Percentiles rank a stretch among this genome's conserved stretches.
Conservation (phyloP, 164 flowering plant genomes). For the Berberis vulgaris region DNA sequence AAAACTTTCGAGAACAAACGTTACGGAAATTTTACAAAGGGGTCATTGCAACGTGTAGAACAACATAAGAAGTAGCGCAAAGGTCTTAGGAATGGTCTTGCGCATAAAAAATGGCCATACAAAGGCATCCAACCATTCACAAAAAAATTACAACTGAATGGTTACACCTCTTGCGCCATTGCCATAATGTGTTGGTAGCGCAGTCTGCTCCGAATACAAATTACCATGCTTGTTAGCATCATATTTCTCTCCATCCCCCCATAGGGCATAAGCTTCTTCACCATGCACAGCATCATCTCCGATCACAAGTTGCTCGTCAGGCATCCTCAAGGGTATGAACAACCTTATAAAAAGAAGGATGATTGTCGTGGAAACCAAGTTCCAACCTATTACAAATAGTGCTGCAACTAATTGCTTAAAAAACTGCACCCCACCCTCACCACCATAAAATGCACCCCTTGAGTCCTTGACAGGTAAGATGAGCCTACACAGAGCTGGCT, state of each 20-base stretch:
- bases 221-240: constrained; percentile 37
- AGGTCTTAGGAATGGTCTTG: no score
- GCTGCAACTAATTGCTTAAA: constrained; percentile 49
- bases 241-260: constrained; percentile 57
- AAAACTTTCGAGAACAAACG: no score
- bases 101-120: no score
- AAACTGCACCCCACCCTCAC: constrained; percentile 30
- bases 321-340: constrained; percentile 38
- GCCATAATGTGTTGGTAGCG: constrained; percentile 13
- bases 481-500: constrained; percentile 40
- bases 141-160: constrained; percentile 19
- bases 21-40: no score
- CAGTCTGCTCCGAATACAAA: constrained; percentile 6
- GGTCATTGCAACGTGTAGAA: no score
- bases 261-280: constrained; percentile 52
- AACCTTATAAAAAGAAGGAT: constrained; percentile 30
- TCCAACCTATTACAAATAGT: constrained; percentile 42
- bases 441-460: constrained; percentile 50
- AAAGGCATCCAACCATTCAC: not conserved
- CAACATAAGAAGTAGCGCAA: no score
- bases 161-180: constrained; percentile 49
- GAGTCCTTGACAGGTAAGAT: constrained; percentile 25
- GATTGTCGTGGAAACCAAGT: constrained; percentile 32
- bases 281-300: constrained; percentile 58
- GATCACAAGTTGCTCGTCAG: constrained; percentile 30